phyloP scores from a whole-genome alignment of 2,329 filamentous ascomycete species.

The Fusarium euwallaceae region DNA sequence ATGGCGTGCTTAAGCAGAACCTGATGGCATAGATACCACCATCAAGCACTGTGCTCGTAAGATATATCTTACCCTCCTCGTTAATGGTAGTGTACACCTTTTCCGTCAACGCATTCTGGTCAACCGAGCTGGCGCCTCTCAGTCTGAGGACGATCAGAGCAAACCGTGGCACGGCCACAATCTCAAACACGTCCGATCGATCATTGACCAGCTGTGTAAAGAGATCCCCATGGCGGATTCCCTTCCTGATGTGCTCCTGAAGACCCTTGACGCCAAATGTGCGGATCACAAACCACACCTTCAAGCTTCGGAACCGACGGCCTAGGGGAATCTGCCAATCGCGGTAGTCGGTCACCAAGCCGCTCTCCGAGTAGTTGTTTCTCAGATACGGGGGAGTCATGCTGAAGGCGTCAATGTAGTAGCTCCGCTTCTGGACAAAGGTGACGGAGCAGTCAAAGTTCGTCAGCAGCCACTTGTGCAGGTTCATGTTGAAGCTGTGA shows the following conservation, averaged over 20 bases:
- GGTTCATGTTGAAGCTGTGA: neutral
- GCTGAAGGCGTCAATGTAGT: neutral
- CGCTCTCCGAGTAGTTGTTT: neutral
- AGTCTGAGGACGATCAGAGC: neutral
- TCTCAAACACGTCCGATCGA: neutral
- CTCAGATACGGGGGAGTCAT: neutral
- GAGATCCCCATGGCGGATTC: neutral
- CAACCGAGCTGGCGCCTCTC: neutral
- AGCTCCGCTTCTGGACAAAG: neutral
- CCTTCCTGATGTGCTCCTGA: neutral
- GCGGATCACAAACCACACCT: slow-evolving; percentile 2
- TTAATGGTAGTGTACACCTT: neutral
- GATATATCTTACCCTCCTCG: neutral
- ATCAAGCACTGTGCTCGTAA: neutral
- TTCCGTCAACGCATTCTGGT: neutral
- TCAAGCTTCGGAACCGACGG: neutral
- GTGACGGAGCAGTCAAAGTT: neutral
- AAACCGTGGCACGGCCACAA: neutral
- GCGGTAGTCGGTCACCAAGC: neutral
- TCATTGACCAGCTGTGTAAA: neutral
- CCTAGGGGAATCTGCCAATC: slow-evolving; percentile 2
- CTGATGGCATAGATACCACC: neutral
- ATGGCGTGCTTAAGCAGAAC: neutral
- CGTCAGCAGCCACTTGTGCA: neutral
- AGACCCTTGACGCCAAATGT: neutral